phyloP scores from a whole-genome alignment of 192 early-diverging fungal species.

The Lunasporangiospora selenospora region DNA sequence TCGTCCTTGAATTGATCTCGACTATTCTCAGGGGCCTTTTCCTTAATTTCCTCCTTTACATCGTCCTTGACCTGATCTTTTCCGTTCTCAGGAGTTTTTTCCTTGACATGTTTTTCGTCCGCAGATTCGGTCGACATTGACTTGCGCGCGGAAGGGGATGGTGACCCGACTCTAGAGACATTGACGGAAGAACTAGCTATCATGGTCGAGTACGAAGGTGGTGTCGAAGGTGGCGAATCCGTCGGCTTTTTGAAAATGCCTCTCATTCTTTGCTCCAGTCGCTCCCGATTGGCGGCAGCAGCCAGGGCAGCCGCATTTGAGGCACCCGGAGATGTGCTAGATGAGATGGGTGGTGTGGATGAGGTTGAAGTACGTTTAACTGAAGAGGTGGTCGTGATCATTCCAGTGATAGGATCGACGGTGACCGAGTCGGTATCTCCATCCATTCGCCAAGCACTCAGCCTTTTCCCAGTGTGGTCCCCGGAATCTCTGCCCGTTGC shows the following conservation, averaged over 20 bases:
- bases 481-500: no score
- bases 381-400: constrained; percentile 52
- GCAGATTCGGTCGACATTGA: neutral
- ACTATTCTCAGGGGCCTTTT: neutral
- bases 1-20: neutral
- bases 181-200: constrained; percentile 5
- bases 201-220: constrained; percentile 12
- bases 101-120: constrained; percentile 7
- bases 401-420: constrained; percentile 58
- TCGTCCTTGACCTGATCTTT: neutral
- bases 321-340: neutral
- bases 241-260: constrained; percentile 20
- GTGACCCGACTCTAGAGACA: constrained; percentile 3
- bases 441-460: no score
- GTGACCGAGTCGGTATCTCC: constrained; percentile 10
- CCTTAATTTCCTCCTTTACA: neutral
- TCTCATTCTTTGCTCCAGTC: constrained; percentile 58
- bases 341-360: constrained; percentile 23
- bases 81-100: neutral
- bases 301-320: constrained; percentile 12
- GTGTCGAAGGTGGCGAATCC: constrained; percentile 19
- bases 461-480: no score
- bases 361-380: constrained; percentile 32
- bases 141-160: constrained; percentile 11
- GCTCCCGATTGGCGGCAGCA: constrained; percentile 42